Conservation (phyloP, 768 basidiomycete genomes). For the Nevesoporus exiguus region DNA sequence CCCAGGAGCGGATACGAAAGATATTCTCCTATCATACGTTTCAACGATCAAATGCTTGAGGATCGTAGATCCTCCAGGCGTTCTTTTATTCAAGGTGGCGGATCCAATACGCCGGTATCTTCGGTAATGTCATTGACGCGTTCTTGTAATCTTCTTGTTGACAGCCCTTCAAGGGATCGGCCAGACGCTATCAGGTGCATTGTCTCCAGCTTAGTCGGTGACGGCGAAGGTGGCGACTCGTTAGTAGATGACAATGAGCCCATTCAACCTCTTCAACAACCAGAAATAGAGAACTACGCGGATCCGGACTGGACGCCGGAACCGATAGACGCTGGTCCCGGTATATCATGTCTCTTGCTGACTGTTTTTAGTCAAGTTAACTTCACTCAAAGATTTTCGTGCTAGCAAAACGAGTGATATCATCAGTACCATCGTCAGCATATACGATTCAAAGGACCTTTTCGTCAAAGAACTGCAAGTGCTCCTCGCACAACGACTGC, state of each 20-base stretch:
- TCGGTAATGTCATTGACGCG: slow-evolving; percentile 43
- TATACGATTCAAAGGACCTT: slow-evolving; percentile 95
- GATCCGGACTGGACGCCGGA: slow-evolving; percentile 97
- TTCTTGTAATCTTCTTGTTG: neutral
- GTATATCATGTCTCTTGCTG: slow-evolving; percentile 39
- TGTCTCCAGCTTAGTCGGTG: slow-evolving; percentile 86
- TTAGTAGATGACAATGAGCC: slow-evolving; percentile 84
- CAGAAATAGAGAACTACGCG: slow-evolving; percentile 79
- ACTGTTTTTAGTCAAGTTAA: neutral
- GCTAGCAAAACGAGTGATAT: slow-evolving; percentile 90
- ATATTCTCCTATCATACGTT: slow-evolving; percentile 88
- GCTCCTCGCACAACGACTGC: slow-evolving; percentile 79
- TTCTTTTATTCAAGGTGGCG: slow-evolving; percentile 89
- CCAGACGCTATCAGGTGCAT: slow-evolving; percentile 94
- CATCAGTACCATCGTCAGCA: slow-evolving; percentile 93
- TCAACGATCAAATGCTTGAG: slow-evolving; percentile 88
- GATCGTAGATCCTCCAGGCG: slow-evolving; percentile 88
- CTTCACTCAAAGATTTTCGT: slow-evolving; percentile 66
- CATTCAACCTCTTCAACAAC: slow-evolving; percentile 68
- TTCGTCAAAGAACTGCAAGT: slow-evolving; percentile 96
- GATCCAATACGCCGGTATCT: slow-evolving; percentile 90
- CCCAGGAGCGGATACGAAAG: slow-evolving; percentile 92
- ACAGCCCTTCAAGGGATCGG: slow-evolving; percentile 54
- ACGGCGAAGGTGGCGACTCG: slow-evolving; percentile 75
- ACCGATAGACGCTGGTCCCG: slow-evolving; percentile 93